Evolutionary conservation across 164 flowering plant species (phyloP).

Genomic region (Chloranthus sessilifolius): DNA sequence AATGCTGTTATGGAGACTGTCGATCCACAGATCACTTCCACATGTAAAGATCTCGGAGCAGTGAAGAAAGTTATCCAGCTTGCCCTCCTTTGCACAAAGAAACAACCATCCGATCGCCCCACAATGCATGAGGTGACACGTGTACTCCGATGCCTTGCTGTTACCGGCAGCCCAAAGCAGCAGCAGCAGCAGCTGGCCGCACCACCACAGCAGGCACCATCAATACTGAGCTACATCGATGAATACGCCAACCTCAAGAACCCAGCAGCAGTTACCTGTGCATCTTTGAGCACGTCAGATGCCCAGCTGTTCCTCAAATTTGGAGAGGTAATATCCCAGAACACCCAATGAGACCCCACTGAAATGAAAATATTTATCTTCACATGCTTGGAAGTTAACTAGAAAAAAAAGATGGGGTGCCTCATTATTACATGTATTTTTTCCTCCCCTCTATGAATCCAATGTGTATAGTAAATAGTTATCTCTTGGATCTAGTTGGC

Average conservation of each 20-base stretch:
- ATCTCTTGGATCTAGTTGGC: too few species aligned
- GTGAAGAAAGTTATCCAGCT: constrained; percentile 90
- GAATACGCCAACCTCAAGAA: constrained; percentile 71
- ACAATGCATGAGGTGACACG: constrained; percentile 96
- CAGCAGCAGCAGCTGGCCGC: constrained; percentile 16
- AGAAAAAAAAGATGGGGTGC: too few species aligned
- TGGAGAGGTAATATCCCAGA: constrained; percentile 94
- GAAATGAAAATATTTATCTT: background rate
- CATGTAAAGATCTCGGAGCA: constrained; percentile 80
- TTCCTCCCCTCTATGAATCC: too few species aligned
- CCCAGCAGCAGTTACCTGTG: constrained; percentile 56
- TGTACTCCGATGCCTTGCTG: constrained; percentile 58
- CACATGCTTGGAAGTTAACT: too few species aligned
- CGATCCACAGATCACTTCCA: constrained; percentile 68
- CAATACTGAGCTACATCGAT: constrained; percentile 52
- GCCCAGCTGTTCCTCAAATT: constrained; percentile 89
- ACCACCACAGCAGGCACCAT: constrained; percentile 4
- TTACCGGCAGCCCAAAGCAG: constrained; percentile 18
- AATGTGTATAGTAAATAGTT: too few species aligned
- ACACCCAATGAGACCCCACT: constrained; percentile 26
- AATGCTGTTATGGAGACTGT: constrained; percentile 91
- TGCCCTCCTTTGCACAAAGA: constrained; percentile 86
- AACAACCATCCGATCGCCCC: constrained; percentile 79
- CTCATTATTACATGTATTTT: too few species aligned
- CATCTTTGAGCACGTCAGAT: constrained; percentile 83